Percentiles rank a stretch among this genome's conserved stretches.
phyloP scores from a whole-genome alignment of 2,329 filamentous ascomycete species.

The Nigrospora osmanthi region DNA sequence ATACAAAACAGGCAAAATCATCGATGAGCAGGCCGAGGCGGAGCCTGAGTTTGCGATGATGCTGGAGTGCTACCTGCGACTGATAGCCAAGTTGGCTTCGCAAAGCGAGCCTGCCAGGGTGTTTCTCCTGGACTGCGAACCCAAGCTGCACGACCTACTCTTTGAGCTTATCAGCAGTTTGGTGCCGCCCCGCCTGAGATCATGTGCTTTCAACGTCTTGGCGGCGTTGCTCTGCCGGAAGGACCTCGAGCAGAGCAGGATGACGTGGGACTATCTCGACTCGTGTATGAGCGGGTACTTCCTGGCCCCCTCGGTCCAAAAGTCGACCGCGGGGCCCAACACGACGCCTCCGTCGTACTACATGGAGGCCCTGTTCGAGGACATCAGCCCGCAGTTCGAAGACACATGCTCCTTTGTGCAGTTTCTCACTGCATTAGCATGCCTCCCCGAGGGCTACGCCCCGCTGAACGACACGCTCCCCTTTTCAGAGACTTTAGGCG shows the following conservation, averaged over 20 bases:
- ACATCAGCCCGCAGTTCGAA: conserved; percentile 73
- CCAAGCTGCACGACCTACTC: conserved; percentile 65
- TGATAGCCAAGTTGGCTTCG: conserved; percentile 74
- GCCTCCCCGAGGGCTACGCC: conserved; percentile 53
- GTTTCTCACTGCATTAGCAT: conserved; percentile 64
- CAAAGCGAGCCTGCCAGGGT: conserved; percentile 65
- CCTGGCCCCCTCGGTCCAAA: conserved; percentile 14
- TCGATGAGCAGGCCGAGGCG: conserved; percentile 61
- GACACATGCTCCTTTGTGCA: conserved; percentile 79
- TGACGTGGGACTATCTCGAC: conserved; percentile 77
- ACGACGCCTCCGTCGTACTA: conserved; percentile 17
- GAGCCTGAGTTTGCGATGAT: conserved; percentile 95
- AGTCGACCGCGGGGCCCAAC: conserved; percentile 14
- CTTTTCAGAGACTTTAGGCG: conserved; percentile 80
- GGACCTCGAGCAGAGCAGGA: conserved; percentile 54
- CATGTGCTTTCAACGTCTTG: conserved; percentile 75
- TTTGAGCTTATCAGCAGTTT: conserved; percentile 72
- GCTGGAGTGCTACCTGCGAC: conserved; percentile 85
- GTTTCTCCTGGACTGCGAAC: conserved; percentile 63
- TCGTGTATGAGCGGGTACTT: conserved; percentile 65
- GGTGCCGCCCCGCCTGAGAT: conserved; percentile 69
- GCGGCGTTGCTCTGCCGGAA: conserved; percentile 71
- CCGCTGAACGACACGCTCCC: conserved; percentile 68
- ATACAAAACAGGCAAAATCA: conserved; percentile 52
- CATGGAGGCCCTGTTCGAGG: conserved; percentile 62